Percentiles rank a stretch among this genome's conserved stretches.
Evolutionary conservation across 148 eudicot species (phyloP).

Genomic region (Amaranthus hypochondriacus): DNA sequence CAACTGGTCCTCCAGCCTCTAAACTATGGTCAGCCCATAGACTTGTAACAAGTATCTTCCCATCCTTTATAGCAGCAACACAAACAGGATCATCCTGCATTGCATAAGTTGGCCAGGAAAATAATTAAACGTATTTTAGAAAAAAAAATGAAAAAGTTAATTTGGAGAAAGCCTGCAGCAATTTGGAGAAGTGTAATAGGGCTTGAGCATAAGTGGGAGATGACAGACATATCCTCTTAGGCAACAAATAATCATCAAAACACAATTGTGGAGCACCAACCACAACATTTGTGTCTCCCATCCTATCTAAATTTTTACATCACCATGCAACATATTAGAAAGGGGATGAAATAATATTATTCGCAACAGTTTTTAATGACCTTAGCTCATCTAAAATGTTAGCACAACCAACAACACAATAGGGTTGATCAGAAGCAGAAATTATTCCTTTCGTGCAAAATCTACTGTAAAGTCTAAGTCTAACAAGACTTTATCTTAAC

Average conservation of each 20-base stretch:
- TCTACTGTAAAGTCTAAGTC: too few relatives aligned
- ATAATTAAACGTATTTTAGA: background rate
- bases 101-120: background rate
- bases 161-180: background rate
- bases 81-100: constrained; percentile 89
- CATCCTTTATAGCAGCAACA: constrained; percentile 63
- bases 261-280: background rate
- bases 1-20: constrained; percentile 48
- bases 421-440: too few relatives aligned
- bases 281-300: background rate
- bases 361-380: too few relatives aligned
- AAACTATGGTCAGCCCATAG: constrained; percentile 74
- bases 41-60: constrained; percentile 54
- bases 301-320: background rate
- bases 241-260: background rate
- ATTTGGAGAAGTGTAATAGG: background rate
- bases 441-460: too few relatives aligned
- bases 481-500: too few relatives aligned
- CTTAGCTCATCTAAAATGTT: too few relatives aligned
- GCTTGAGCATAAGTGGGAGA: background rate
- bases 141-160: background rate
- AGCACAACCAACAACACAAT: too few relatives aligned
- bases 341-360: background rate
- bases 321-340: background rate
- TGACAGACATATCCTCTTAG: background rate